phyloP scores from a whole-genome alignment of 441 rosid genomes.

The Euphorbia celastroides region DNA sequence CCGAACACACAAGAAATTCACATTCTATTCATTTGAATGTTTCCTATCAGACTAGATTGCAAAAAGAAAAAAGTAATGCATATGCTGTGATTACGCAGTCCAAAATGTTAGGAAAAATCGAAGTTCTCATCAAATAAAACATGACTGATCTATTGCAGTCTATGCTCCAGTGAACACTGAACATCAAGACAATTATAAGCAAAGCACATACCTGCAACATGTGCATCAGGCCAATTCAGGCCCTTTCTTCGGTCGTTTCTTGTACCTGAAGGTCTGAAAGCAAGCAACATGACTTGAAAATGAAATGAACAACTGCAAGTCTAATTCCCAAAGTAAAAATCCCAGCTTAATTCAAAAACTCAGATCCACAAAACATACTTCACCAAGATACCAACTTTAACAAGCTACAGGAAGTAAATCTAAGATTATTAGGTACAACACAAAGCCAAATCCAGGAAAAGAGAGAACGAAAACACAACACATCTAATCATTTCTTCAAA shows the following conservation, averaged over 20 bases:
- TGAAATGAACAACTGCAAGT: background rate
- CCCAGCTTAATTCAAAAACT: background rate
- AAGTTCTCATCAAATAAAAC: background rate
- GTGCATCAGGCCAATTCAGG: background rate
- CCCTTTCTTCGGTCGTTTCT: background rate
- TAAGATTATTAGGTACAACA: conserved; percentile 6
- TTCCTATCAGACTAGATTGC: background rate
- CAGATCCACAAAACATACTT: background rate
- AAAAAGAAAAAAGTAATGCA: background rate
- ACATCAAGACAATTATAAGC: background rate
- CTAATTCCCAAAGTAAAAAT: background rate
- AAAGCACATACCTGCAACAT: background rate
- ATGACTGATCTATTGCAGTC: background rate
- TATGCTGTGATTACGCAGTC: background rate
- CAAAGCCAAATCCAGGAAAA: conserved; percentile 9
- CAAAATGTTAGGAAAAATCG: background rate
- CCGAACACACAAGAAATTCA: too few species aligned
- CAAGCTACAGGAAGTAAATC: background rate
- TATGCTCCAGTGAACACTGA: background rate
- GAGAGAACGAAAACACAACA: background rate
- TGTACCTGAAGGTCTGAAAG: background rate
- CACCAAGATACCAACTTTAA: conserved; percentile 4
- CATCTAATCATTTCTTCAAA: conserved; percentile 9
- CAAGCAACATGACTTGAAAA: background rate
- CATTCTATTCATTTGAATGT: too few species aligned